Conservation (phyloP, 2,329 filamentous ascomycete genomes). For the Aureobasidium mangrovei region DNA sequence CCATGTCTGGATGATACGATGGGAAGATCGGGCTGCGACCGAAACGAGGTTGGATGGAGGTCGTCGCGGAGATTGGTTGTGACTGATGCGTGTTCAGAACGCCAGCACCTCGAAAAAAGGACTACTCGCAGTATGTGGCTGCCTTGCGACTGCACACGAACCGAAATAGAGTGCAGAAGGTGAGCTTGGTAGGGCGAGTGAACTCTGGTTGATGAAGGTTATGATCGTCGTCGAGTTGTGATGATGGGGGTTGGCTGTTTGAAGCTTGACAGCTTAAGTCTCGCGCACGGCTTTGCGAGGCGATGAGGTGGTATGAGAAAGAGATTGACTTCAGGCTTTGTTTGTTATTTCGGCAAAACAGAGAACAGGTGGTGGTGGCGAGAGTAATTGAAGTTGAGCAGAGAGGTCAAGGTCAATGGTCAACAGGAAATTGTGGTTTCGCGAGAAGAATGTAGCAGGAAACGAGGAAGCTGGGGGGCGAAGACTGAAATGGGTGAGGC, state of each 20-base stretch:
- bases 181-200: neutral
- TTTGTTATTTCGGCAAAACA: too few relatives aligned
- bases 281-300: neutral
- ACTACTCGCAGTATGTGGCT: neutral
- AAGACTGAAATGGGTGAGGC: constrained; percentile 7
- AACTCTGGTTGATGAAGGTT: neutral
- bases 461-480: constrained; percentile 9
- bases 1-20: neutral
- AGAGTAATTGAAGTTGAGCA: neutral
- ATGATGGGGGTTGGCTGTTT: neutral
- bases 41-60: neutral
- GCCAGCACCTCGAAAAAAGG: neutral
- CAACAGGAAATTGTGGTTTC: constrained; percentile 1
- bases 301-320: neutral
- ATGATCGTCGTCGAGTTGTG: neutral
- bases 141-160: neutral
- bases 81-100: neutral
- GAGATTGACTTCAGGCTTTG: neutral
- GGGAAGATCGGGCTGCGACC: neutral
- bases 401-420: neutral
- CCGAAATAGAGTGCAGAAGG: neutral
- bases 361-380: too few relatives aligned
- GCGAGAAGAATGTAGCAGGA: constrained; percentile 4
- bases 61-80: neutral
- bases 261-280: neutral